phyloP scores from a whole-genome alignment of 2,329 filamentous ascomycete species.

The Penicillium corylophilum region DNA sequence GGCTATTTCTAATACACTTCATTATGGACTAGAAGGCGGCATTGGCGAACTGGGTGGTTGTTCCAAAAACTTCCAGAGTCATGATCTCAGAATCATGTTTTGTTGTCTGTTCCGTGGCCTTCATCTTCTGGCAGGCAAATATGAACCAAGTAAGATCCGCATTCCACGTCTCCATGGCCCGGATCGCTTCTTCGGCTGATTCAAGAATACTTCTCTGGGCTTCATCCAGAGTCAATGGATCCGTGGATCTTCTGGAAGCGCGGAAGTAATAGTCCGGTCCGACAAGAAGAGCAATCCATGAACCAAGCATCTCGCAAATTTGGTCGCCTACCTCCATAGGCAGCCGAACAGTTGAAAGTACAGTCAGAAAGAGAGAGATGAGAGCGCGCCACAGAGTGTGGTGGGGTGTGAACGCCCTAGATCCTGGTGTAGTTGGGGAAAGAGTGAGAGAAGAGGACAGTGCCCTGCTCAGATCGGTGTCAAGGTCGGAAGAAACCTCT shows the following conservation, averaged over 20 bases:
- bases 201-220: slow-evolving; percentile 9
- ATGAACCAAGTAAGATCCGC: slow-evolving; percentile 44
- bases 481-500: not conserved
- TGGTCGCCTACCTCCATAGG: slow-evolving; percentile 41
- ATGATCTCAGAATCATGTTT: not conserved
- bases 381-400: slow-evolving; percentile 42
- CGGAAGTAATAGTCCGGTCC: slow-evolving; percentile 36
- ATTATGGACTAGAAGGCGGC: slow-evolving; percentile 18
- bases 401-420: slow-evolving; percentile 39
- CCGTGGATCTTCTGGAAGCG: not conserved
- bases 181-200: slow-evolving; percentile 32
- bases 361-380: slow-evolving; percentile 37
- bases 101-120: not conserved
- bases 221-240: not conserved
- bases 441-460: slow-evolving; percentile 21
- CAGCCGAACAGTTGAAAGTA: slow-evolving; percentile 41
- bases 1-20: not conserved
- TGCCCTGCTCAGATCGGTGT: not conserved
- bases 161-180: slow-evolving; percentile 44
- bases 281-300: slow-evolving; percentile 37
- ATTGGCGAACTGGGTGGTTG: slow-evolving; percentile 32
- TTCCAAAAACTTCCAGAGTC: slow-evolving; percentile 31
- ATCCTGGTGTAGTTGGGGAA: slow-evolving; percentile 18
- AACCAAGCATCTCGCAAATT: slow-evolving; percentile 40
- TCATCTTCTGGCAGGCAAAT: slow-evolving; percentile 27